Conservation (phyloP, 2,329 filamentous ascomycete genomes). For the Fusarium dimerum region DNA sequence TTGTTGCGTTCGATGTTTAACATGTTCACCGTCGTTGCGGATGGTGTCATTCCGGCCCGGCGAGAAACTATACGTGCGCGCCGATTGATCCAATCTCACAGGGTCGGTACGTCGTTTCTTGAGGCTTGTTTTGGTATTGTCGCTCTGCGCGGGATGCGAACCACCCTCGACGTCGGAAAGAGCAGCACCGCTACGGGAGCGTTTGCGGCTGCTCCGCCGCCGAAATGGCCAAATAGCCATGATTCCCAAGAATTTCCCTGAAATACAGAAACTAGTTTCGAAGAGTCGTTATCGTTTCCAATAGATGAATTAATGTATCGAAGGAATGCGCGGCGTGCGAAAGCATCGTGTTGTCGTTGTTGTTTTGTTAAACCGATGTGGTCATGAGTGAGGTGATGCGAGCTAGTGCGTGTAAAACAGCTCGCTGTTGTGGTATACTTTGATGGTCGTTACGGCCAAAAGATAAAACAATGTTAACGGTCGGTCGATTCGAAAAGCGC, state of each 20-base stretch:
- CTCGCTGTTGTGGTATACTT: conserved; percentile 24
- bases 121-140: conserved; percentile 31
- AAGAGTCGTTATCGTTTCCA: conserved; percentile 23
- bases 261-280: conserved; percentile 22
- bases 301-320: conserved; percentile 24
- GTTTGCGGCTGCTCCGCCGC: conserved; percentile 69
- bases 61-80: conserved; percentile 62
- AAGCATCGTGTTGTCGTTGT: conserved; percentile 31
- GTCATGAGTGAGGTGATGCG: conserved; percentile 23
- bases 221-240: conserved; percentile 88
- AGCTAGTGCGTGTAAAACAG: conserved; percentile 24
- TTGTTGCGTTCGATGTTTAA: conserved; percentile 23
- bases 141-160: conserved; percentile 37
- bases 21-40: conserved; percentile 36
- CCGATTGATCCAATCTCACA: conserved; percentile 49
- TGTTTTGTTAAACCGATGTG: conserved; percentile 24
- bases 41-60: conserved; percentile 59
- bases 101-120: conserved; percentile 48
- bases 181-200: conserved; percentile 54
- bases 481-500: conserved; percentile 15
- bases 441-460: conserved; percentile 14
- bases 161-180: conserved; percentile 53
- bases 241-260: conserved; percentile 25
- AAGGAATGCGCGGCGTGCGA: conserved; percentile 29
- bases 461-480: conserved; percentile 10